Percentiles rank a stretch among this genome's conserved stretches.
phyloP scores from a whole-genome alignment of 495 filamentous ascomycete genomes.

The Delitschia confertaspora region DNA sequence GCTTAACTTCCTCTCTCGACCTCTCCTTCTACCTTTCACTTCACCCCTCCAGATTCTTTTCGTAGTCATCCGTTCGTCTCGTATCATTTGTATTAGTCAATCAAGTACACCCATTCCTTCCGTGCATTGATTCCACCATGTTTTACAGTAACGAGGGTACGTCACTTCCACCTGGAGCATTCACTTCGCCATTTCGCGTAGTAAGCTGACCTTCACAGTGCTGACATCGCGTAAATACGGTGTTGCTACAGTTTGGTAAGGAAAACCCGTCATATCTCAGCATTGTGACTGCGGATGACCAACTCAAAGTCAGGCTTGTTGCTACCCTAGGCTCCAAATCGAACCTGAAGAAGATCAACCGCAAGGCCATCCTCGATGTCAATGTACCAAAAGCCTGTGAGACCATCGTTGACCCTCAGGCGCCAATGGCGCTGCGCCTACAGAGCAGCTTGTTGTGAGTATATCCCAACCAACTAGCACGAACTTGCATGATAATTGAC shows the following conservation, averaged over 20 bases:
- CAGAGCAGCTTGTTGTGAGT: slow-evolving; percentile 77
- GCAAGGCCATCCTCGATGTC: slow-evolving; percentile 84
- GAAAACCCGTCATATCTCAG: neutral
- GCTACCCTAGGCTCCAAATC: slow-evolving; percentile 78
- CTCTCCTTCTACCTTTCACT: slow-evolving; percentile 4
- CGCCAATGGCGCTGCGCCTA: slow-evolving; percentile 82
- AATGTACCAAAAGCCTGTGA: slow-evolving; percentile 78
- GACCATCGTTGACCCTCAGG: slow-evolving; percentile 73
- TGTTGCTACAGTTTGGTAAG: slow-evolving; percentile 89
- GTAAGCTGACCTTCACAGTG: slow-evolving; percentile 49
- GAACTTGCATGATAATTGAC: neutral
- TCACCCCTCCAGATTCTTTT: neutral
- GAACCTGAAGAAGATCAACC: slow-evolving; percentile 61
- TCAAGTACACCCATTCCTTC: slow-evolving; percentile 3
- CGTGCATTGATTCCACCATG: slow-evolving; percentile 45
- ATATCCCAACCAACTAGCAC: neutral
- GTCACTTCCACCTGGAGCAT: slow-evolving; percentile 23
- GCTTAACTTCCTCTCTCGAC: neutral
- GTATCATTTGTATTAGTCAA: too few relatives aligned
- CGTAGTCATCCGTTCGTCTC: neutral
- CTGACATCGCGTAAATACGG: slow-evolving; percentile 82
- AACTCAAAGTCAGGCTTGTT: slow-evolving; percentile 58
- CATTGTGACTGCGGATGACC: slow-evolving; percentile 3
- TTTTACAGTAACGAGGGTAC: slow-evolving; percentile 90
- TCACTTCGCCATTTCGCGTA: too few relatives aligned